phyloP scores from a whole-genome alignment of 2,329 filamentous ascomycete species.

The Ceratocystis lukuohia region DNA sequence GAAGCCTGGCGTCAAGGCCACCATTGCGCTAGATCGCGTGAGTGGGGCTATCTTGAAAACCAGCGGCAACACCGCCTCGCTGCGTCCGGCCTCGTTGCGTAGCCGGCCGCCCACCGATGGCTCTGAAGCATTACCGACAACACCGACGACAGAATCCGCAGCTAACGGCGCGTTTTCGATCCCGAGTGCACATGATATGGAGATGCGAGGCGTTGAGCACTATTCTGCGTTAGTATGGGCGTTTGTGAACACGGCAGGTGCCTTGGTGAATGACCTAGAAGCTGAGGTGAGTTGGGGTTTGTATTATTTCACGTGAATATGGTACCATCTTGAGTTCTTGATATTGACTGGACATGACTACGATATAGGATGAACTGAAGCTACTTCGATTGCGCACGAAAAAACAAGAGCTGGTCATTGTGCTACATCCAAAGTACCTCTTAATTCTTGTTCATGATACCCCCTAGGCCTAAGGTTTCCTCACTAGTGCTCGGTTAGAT shows the following conservation, averaged over 20 bases:
- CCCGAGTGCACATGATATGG: conserved; percentile 32
- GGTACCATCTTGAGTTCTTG: neutral
- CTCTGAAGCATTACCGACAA: conserved; percentile 17
- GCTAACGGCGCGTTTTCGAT: conserved; percentile 3
- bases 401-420: conserved; percentile 73
- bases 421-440: conserved; percentile 66
- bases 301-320: neutral
- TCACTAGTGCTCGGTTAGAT: neutral
- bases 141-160: conserved; percentile 27
- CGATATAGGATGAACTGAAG: conserved; percentile 55
- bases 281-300: conserved; percentile 40
- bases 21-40: conserved; percentile 58
- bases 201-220: conserved; percentile 52
- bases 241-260: conserved; percentile 56
- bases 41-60: conserved; percentile 64
- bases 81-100: conserved; percentile 30
- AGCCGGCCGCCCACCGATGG: conserved; percentile 15
- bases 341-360: neutral
- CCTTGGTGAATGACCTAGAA: conserved; percentile 59
- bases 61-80: conserved; percentile 51
- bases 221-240: conserved; percentile 65
- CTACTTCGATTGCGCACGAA: conserved; percentile 65
- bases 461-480: conserved; percentile 42
- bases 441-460: conserved; percentile 71
- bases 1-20: conserved; percentile 67